These are phyloP conservation scores for Globisporangium solare DNA, from an alignment of 352 stramenopile genomes.

Conservation along the genomic window DNA sequence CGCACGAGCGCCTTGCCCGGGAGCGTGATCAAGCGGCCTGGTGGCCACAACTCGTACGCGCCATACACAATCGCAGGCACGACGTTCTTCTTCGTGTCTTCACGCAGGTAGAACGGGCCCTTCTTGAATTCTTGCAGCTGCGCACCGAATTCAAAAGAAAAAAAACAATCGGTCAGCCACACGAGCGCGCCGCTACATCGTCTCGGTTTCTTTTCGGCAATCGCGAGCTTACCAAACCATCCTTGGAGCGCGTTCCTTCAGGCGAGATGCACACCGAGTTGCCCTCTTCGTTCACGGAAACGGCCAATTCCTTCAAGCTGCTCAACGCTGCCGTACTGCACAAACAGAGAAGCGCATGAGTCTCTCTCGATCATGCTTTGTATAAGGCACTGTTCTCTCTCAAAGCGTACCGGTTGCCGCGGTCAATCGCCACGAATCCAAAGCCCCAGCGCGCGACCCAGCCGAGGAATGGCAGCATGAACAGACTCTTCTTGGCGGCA, in stretches of 20 bases:
- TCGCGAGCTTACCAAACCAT: constrained; percentile 39
- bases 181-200: too few relatives aligned
- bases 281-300: constrained; percentile 62
- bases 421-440: constrained; percentile 78
- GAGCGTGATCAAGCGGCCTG: constrained; percentile 64
- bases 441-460: constrained; percentile 74
- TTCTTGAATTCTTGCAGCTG: constrained; percentile 87
- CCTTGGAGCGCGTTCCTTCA: constrained; percentile 80
- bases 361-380: too few relatives aligned
- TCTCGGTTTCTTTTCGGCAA: too few relatives aligned
- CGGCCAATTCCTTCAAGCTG: constrained; percentile 64
- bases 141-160: constrained; percentile 2
- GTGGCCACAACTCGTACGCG: constrained; percentile 79
- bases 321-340: constrained; percentile 48
- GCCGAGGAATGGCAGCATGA: constrained; percentile 72
- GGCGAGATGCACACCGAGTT: constrained; percentile 81
- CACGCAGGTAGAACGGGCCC: constrained; percentile 78
- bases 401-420: constrained; percentile 47
- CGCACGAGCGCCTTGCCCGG: constrained; percentile 71
- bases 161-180: background rate
- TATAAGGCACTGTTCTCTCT: too few relatives aligned
- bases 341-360: background rate
- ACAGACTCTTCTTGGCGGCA: constrained; percentile 82
- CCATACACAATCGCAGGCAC: constrained; percentile 73
- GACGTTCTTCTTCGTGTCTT: constrained; percentile 82